Evolutionary conservation across 1,139 yeast genomes (phyloP).

Genomic region (Lodderomyces parapsilosis): DNA sequence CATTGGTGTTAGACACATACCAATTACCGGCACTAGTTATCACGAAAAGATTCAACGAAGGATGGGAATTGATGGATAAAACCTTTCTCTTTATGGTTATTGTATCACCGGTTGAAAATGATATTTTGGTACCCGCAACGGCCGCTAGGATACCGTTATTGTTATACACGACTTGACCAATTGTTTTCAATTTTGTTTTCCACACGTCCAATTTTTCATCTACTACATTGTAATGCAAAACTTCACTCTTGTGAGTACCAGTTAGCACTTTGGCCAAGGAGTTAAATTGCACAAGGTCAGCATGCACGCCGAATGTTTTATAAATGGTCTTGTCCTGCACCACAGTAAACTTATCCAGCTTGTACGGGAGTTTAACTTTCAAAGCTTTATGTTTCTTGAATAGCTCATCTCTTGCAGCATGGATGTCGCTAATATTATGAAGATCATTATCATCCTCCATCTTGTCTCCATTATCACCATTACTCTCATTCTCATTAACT

Average conservation of each 20-base stretch:
- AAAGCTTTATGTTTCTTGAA: constrained; percentile 43
- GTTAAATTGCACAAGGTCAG: neutral
- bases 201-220: constrained; percentile 4
- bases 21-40: neutral
- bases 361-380: constrained; percentile 33
- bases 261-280: neutral
- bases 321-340: neutral
- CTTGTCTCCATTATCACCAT: constrained; percentile 6
- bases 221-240: constrained; percentile 1
- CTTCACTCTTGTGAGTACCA: neutral
- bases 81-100: constrained; percentile 10
- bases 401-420: constrained; percentile 35
- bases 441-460: neutral
- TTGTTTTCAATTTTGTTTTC: constrained; percentile 1
- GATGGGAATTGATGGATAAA: constrained; percentile 14
- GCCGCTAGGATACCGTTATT: constrained; percentile 8
- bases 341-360: constrained; percentile 13
- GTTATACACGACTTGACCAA: constrained; percentile 1
- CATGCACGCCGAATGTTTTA: neutral
- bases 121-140: neutral
- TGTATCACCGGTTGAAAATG: constrained; percentile 8
- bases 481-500: neutral
- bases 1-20: neutral
- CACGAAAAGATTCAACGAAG: constrained; percentile 12
- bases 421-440: constrained; percentile 21